Evolutionary conservation across 768 basidiomycete genomes (phyloP), one percentile per base, ranked within the genome.

Genomic region (Xerocomus potaroensis): DNA sequence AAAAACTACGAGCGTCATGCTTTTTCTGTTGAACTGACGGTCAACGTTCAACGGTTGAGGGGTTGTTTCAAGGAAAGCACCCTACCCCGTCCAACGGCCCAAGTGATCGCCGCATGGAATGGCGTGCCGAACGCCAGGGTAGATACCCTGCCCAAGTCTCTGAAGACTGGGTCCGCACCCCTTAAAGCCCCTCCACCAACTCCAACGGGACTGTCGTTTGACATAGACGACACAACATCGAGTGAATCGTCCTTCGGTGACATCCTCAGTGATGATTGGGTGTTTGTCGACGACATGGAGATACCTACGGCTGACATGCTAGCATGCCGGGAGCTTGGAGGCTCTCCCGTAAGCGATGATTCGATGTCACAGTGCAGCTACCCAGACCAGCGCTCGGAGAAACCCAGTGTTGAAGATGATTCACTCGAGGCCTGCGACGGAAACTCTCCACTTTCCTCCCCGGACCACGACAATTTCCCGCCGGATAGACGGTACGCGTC

Each of bases 71-170:
- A 32, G 6, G 49, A 36, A 2, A 22, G 10, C 9, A 29, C 0
- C 19, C 50, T 66, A 5, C 64, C 62, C 5, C 9, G 34, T 0
- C 60, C 66, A n/a, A 39, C 47, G 14, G 39, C 30, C 12, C 27
- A 47, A 24, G 43, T 60, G 30, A 48, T n/a, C 36, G 54, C 47
- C n/a, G 53, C 54, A 11, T 66, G 64, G 64, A 33, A 41, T 8
- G 43, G 51, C 29, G n/a, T 64, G 24, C 65, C 65, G n/a, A 66
- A 66, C 16, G 10, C 39, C 7, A 66, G 12, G 5, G 16, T 39
- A 22, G 40, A 53, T 12, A 29, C 36, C 41, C 22, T 54, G n/a
- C 33, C 59, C 4, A 37, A 48, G 43, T 47, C 43, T 3, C 34
- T 47, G 41, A 45, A 47, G 37, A 35, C 46, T 2, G 37, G n/a